Evolutionary conservation across 371 early-diverging fungal genomes (phyloP), one percentile per base, ranked within the genome.

Genomic region (Lichtheimia hyalospora): DNA sequence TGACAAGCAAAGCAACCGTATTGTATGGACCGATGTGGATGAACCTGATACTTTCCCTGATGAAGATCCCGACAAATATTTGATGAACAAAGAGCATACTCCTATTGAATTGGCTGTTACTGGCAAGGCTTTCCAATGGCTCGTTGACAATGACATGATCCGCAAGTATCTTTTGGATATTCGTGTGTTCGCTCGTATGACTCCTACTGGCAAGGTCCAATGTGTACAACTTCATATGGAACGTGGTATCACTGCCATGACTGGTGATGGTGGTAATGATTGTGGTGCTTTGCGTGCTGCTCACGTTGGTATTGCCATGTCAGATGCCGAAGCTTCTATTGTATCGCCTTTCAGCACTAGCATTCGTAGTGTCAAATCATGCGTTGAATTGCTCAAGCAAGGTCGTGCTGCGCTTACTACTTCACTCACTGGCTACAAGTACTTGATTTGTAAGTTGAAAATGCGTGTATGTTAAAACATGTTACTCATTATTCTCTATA

Each of bases 221-320:
- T 87, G 88, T 56, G 89, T 92, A 0, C 75, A 84, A 21, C 65
- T 87, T n/a, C 80, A 64, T 52, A 69, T 69, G 74, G 73, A 75
- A 51, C 61, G 57, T 6, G 68, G 74, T 3, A 64, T 82, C 13
- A 93, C 96, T 5, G 97, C 94, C 25, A 95, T 98, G 95, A 88
- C 95, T 44, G 99, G 99, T 21, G 99, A 99, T 74, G 99, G 99
- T 27, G 94, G 97, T 63, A 99, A 99, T 64, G 99, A 99, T 69
- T 94, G 95, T 39, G 96, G 96, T 13, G 97, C 98, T 4, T 73
- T 99, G 24, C 92, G 93, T 0, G 89, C 90, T 27, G 90, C 97
- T 2, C 90, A 97, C 63, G 87, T 99, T 7, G 99, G 99, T 14
- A 90, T 99, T 46, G 94, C 98, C 0, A 84, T 97, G 57, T 89